phyloP scores from a whole-genome alignment of 768 basidiomycete species.

The Russula ochroleuca region DNA sequence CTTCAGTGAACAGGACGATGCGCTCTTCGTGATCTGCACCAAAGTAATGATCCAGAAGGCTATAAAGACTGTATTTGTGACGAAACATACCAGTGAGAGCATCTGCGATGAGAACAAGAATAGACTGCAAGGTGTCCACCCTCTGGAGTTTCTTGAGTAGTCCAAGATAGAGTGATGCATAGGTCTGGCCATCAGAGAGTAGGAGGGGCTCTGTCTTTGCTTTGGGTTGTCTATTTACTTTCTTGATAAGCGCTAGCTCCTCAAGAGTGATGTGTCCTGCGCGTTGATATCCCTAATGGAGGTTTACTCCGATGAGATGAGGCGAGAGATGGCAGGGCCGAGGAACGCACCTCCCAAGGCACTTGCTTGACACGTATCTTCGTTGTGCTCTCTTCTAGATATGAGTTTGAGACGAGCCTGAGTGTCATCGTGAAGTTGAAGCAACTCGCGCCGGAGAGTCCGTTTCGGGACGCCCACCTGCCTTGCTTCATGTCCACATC shows the following conservation, averaged over 20 bases:
- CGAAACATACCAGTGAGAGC: conserved; percentile 64
- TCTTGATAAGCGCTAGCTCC: conserved; percentile 84
- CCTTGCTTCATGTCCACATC: neutral
- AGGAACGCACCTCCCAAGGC: conserved; percentile 82
- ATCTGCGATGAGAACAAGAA: conserved; percentile 82
- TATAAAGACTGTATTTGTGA: neutral
- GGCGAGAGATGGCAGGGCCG: neutral
- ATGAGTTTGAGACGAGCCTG: conserved; percentile 72
- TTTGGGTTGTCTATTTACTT: conserved; percentile 76
- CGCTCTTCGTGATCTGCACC: conserved; percentile 79
- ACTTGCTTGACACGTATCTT: conserved; percentile 89
- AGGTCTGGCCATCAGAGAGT: conserved; percentile 75
- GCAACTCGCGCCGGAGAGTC: neutral
- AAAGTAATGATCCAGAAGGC: neutral
- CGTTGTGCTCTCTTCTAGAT: conserved; percentile 80
- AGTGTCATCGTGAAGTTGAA: conserved; percentile 52
- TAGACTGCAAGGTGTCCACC: conserved; percentile 82
- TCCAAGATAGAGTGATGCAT: conserved; percentile 87
- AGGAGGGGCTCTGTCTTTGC: conserved; percentile 69
- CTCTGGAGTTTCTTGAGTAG: conserved; percentile 83
- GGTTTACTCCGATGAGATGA: neutral
- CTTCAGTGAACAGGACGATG: conserved; percentile 65
- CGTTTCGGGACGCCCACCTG: conserved; percentile 7
- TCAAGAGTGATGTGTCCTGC: conserved; percentile 85
- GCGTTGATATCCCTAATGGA: conserved; percentile 83